These are phyloP conservation scores for Geranomyces michiganensis DNA, from an alignment of 192 early-diverging fungal genomes.

Conservation along the genomic window DNA sequence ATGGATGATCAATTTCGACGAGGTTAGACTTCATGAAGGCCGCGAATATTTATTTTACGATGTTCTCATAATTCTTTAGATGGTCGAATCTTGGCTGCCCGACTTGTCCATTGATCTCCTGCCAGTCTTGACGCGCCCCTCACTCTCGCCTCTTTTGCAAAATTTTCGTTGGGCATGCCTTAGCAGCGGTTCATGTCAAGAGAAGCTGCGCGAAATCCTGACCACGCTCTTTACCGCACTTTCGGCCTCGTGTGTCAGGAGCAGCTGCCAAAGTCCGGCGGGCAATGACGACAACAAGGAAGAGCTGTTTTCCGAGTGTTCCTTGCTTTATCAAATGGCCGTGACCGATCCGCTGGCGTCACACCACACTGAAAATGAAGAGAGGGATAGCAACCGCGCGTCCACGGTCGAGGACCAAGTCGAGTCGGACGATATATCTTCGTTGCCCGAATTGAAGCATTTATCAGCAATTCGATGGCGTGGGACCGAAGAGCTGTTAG, in stretches of 20 bases:
- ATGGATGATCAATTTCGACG: slow-evolving; percentile 30
- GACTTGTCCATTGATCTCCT: slow-evolving; percentile 12
- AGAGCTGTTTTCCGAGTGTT: neutral
- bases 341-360: no score
- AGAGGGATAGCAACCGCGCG: no score
- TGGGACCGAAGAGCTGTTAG: neutral
- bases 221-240: neutral
- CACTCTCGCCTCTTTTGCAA: slow-evolving; percentile 18
- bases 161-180: neutral
- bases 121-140: slow-evolving; percentile 19
- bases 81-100: slow-evolving; percentile 19
- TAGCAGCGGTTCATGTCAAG: neutral
- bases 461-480: neutral
- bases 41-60: no score
- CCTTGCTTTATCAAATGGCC: no score
- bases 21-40: slow-evolving; percentile 24
- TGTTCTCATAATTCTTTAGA: slow-evolving; percentile 17
- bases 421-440: no score
- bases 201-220: neutral
- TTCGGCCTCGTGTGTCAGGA: neutral
- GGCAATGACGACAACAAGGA: neutral
- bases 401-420: no score
- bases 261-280: neutral
- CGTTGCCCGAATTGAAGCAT: neutral
- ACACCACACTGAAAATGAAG: no score